Evolutionary conservation across 1,139 yeast genomes (phyloP), one percentile per base, ranked within the genome.

Genomic region (Chernovozyma sophiae-reginae): DNA sequence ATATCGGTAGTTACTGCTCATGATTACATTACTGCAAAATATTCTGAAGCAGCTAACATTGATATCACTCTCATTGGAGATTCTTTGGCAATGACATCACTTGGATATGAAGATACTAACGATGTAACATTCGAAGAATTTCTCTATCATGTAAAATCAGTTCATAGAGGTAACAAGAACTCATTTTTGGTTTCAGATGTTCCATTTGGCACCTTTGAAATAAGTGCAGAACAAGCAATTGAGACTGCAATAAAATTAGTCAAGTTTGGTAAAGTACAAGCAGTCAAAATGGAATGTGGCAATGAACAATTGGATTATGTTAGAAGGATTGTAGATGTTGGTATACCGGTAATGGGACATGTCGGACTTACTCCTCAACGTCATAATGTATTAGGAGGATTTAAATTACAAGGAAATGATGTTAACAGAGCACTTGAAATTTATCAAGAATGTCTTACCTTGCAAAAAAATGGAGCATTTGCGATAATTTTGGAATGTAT

Each of bases 311-410:
- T 79, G 4, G 49, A 60, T 4, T 59, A 65, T 1, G 73, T 86
- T 22, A 48, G 58, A 35, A 68, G 68, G 40, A 60, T 86, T 20
- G 70, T 79, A 0, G 57, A 67, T 8, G 68, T 82, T 27, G 97
- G 97, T 1, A 81, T 92, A 16, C 95, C 97, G 0, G 90, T 90
- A 1, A 74, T 89, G 68, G 97, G 95, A 2, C 98, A 92, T 58
- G 77, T 86, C 25, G 98, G 98, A 0, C 67, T 92, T 30, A 86
- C 95, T 6, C 98, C 98, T 2, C 98, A 92, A 56, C 72, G 86
- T 34, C 81, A 81, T 45, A 79, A 86, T 45, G 58, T 86, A 0
- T 54, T 85, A 16, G 94, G 97, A 14, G 98, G 98, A 0, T 92
- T 83, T 61, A 83, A 78, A 56, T 81, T 86, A 2, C 98, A 92